These are phyloP conservation scores for Cymbopogon flexuosus DNA, from an alignment of 202 grass and related monocot genomes.

Conservation along the genomic window DNA sequence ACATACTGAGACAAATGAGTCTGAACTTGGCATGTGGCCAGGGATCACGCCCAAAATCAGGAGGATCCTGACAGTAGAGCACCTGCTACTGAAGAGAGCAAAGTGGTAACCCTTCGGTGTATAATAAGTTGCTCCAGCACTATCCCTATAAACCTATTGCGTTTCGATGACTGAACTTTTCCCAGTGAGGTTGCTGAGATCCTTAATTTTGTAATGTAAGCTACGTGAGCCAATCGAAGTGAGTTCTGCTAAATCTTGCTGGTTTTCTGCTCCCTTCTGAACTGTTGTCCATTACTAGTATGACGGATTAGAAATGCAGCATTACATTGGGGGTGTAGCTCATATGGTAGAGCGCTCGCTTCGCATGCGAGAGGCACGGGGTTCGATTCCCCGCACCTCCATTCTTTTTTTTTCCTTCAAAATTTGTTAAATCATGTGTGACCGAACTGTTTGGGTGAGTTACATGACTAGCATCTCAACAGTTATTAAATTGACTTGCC, in stretches of 20 bases:
- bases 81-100: neutral
- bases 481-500: too few species aligned
- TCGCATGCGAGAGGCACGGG: constrained; percentile 97
- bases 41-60: neutral
- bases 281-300: too few species aligned
- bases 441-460: too few species aligned
- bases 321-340: constrained; percentile 59
- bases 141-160: neutral
- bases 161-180: neutral
- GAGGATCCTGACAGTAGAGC: neutral
- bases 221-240: neutral
- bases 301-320: too few species aligned
- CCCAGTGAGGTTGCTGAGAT: neutral
- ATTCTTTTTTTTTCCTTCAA: neutral
- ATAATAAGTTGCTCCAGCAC: neutral
- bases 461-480: too few species aligned
- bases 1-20: neutral
- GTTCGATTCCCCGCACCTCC: constrained; percentile 98
- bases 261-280: too few species aligned
- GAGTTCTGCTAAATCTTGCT: neutral
- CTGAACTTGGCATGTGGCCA: neutral
- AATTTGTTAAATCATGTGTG: too few species aligned
- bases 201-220: neutral
- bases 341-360: constrained; percentile 96
- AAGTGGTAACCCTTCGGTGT: neutral